A percentile compares a stretch with the other conserved stretches of the same genome.
Conservation (phyloP, 2,329 filamentous ascomycete species). For the Aspergillus sp. region DNA sequence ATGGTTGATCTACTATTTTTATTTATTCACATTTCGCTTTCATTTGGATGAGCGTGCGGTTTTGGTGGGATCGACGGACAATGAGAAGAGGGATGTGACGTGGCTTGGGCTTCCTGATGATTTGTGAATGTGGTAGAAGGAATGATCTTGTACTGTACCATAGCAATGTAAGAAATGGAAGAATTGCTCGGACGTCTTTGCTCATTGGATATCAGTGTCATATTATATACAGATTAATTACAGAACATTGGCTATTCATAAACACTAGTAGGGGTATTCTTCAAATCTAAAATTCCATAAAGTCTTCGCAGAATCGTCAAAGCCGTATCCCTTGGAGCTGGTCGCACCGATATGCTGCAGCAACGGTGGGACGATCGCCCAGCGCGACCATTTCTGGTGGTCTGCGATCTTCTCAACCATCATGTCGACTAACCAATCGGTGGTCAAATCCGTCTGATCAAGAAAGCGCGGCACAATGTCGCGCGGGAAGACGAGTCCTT, state of each 20-base stretch:
- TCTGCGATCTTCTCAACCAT: constrained; percentile 16
- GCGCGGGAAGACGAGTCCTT: constrained; percentile 42
- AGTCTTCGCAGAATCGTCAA: constrained; percentile 11
- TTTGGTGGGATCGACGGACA: not conserved
- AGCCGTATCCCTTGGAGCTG: constrained; percentile 16
- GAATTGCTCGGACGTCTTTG: not conserved
- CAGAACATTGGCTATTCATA: too few species aligned
- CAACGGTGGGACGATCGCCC: constrained; percentile 12
- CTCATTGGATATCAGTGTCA: too few species aligned
- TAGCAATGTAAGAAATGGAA: not conserved
- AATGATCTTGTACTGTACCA: not conserved
- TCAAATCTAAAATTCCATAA: constrained; percentile 17
- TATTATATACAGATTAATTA: too few species aligned
- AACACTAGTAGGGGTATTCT: constrained; percentile 4
- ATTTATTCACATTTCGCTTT: not conserved
- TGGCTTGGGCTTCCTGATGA: constrained; percentile 12
- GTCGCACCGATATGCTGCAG: constrained; percentile 15
- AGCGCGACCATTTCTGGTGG: constrained; percentile 8
- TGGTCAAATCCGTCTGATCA: constrained; percentile 9
- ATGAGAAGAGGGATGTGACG: not conserved
- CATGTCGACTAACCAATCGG: constrained; percentile 16
- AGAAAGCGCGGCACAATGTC: constrained; percentile 15
- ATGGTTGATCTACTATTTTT: not conserved
- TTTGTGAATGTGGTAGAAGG: constrained; percentile 6
- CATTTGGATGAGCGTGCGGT: not conserved